Evolutionary conservation across 805 yeast species (phyloP), one percentile per base, ranked within the genome.

Genomic region (Debaryomyces tyrocola): DNA sequence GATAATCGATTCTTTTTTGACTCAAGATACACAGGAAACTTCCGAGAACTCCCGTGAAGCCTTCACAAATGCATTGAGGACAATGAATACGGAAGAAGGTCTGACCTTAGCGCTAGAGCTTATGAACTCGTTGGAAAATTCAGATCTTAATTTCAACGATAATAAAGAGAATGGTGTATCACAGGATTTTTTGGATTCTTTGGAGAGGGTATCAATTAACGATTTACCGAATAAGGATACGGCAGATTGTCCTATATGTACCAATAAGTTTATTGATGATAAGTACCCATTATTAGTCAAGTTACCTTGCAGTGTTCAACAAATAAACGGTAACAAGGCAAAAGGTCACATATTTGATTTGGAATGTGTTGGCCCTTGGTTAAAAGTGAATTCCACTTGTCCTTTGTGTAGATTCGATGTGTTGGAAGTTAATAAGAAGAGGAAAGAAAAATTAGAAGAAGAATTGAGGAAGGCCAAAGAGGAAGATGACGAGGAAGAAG

Each of bases 331-430:
- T 20, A 51, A 41, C 35, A 49, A 58, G 31, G 45, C 60, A 12
- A 66, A 59, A 39, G 76, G 72, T 33, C 98, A 91, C 63, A 76
- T 76, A 36, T 91, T 87, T 64, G 98, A 91, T 61, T 71, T 90
- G 52, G 97, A 92, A 54, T 91, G 97, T 62, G 83, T 92, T 33
- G 85, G 86, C 0, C 94, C 96, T 0, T 91, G 98, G 98, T 72
- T 92, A 43, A 79, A 81, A 51, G 70, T 82, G 43, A 82, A 85
- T 55, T 70, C 78, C 1, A 85, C 89, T 0, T 91, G 98, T 59
- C 98, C 98, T 0, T 64, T 92, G 57, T 92, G 97, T 60, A 74
- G 98, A 52, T 81, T 78, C 49, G 84, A 90, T 58, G 80, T 91
- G 20, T 62, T 79, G 17, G 78, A 74, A 29, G 62, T 61, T 4